Evolutionary conservation across 805 yeast species (phyloP), one percentile per base, ranked within the genome.

Genomic region (Yamadazyma philogaea): DNA sequence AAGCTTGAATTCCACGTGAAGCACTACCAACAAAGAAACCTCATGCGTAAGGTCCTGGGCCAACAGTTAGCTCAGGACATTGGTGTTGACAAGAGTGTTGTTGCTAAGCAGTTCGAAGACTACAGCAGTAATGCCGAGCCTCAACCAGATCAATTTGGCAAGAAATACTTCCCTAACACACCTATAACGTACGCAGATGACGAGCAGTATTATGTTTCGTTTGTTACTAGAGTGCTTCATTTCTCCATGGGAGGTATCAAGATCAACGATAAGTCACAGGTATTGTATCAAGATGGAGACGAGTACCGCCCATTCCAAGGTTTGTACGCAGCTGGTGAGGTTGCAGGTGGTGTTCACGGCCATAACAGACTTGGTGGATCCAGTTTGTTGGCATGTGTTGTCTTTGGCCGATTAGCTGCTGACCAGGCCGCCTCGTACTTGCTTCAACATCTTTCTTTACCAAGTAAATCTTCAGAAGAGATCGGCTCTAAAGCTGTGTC

Each of bases 241-340:
- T 81, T 79, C 58, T 78, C 86, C 7, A 81, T 80, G 85, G 87
- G 88, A 17, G 87, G 88, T 37, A 77, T 79, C 4, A 72, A 72
- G 56, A 77, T 79, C 43, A 70, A 78, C 53, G 74, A 67, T 18
- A 53, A 67, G 32, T 63, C 77, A 0, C 71, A 71, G 43, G 78
- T 77, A 1, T 37, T 72, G 12, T 77, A 44, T 21, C 36, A 44
- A 30, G 45, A 44, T 2, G 52, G 58, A 33, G 52, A 63, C 26
- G 40, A 37, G 15, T 41, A 14, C 22, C 45, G 57, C 1, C 50
- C 68, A 7, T 60, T 75, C 2, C 52, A 60, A 1, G 80, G 81
- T 12, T 53, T 81, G 7, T 81, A 67, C 56, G 86, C 86, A 0
- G 77, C 77, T 16, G 88, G 87, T 11, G 87, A 82, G 55, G 75